These are phyloP conservation scores for Solanum pennellii DNA, from an alignment of 257 asterid species.

Conservation along the genomic window DNA sequence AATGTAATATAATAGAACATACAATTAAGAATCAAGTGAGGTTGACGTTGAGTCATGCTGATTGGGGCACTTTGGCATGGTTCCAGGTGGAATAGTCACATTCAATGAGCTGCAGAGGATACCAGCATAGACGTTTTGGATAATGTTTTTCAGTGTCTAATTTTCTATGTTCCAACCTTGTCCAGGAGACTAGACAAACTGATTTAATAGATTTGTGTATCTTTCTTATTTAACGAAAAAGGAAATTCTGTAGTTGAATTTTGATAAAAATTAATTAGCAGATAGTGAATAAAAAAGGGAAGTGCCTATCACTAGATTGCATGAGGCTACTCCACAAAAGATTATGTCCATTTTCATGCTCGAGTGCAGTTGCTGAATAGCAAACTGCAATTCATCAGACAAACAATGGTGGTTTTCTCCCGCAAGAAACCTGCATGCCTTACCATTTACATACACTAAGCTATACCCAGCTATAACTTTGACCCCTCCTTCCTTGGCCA, in stretches of 20 bases:
- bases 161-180: neutral
- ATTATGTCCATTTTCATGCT: constrained; percentile 32
- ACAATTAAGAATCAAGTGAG: neutral
- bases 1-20: neutral
- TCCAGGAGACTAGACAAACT: neutral
- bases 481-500: constrained; percentile 37
- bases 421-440: constrained; percentile 35
- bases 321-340: too few relatives aligned
- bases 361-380: constrained; percentile 39
- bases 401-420: constrained; percentile 34
- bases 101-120: neutral
- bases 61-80: neutral
- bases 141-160: neutral
- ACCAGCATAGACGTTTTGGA: neutral
- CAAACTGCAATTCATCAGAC: constrained; percentile 16
- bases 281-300: too few relatives aligned
- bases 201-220: neutral
- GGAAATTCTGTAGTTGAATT: neutral
- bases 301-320: too few relatives aligned
- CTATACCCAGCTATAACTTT: constrained; percentile 51
- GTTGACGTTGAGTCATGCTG: neutral
- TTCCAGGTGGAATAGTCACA: neutral
- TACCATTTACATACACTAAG: constrained; percentile 40
- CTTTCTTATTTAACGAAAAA: neutral
- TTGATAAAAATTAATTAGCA: too few relatives aligned